Percentiles rank a stretch among this genome's conserved stretches.
Conservation (phyloP, 2,329 filamentous ascomycete genomes). For the Colletotrichum sp. region DNA sequence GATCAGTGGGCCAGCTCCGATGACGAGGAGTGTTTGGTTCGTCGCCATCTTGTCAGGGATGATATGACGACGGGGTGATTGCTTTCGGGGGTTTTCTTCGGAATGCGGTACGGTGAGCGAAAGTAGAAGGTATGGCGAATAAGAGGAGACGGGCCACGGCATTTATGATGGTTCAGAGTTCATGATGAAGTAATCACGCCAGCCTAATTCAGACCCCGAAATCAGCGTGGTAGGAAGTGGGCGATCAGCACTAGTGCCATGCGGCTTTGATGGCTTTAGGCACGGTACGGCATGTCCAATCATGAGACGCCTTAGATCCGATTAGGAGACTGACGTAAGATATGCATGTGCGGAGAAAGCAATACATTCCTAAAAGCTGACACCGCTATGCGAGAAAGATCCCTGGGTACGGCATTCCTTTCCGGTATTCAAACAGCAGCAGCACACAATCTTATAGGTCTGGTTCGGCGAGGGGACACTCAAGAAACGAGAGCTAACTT, state of each 20-base stretch:
- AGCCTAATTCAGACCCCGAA: neutral
- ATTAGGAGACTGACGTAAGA: neutral
- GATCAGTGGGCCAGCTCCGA: neutral
- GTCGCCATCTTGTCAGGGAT: neutral
- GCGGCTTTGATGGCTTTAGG: neutral
- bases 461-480: neutral
- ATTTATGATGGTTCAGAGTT: neutral
- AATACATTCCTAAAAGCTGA: neutral
- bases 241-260: neutral
- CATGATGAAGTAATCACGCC: neutral
- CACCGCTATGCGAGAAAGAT: neutral
- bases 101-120: neutral
- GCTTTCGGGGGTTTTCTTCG: neutral
- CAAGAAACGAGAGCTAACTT: neutral
- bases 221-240: neutral
- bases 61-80: neutral
- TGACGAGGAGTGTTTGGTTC: slow-evolving; percentile 18
- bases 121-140: neutral
- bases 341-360: neutral
- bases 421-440: neutral
- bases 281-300: neutral
- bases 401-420: neutral
- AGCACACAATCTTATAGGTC: neutral
- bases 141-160: neutral
- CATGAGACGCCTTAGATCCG: neutral